Percentiles rank a stretch among this genome's conserved stretches.
Evolutionary conservation across 345 rosid genomes (phyloP).

Genomic region (Cardamine occulta): DNA sequence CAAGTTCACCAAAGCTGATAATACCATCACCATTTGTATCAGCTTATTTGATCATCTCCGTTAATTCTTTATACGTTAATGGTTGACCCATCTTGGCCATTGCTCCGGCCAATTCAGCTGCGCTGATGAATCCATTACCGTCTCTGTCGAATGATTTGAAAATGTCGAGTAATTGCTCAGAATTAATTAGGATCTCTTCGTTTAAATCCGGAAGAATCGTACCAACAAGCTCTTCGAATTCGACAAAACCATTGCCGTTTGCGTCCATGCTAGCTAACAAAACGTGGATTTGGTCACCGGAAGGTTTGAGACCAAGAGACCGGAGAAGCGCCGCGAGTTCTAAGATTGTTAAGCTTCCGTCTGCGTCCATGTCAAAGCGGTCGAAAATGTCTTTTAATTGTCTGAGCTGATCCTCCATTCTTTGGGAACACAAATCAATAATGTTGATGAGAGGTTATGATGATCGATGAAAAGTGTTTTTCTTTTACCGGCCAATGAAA

Average conservation of each 20-base stretch:
- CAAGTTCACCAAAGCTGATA: slow-evolving; percentile 75
- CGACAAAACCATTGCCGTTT: slow-evolving; percentile 76
- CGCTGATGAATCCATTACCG: slow-evolving; percentile 77
- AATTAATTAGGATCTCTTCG: slow-evolving; percentile 58
- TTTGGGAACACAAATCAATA: background rate
- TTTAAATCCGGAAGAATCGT: slow-evolving; percentile 62
- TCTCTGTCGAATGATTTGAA: slow-evolving; percentile 77
- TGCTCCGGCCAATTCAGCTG: slow-evolving; percentile 76
- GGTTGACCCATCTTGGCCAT: slow-evolving; percentile 96
- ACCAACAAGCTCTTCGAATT: slow-evolving; percentile 76
- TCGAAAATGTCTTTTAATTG: slow-evolving; percentile 66
- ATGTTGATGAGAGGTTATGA: background rate
- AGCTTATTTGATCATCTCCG: slow-evolving; percentile 81
- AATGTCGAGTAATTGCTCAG: slow-evolving; percentile 60
- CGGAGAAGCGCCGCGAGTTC: slow-evolving; percentile 88
- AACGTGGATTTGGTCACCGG: slow-evolving; percentile 73
- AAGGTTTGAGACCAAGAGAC: slow-evolving; percentile 75
- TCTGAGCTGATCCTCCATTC: slow-evolving; percentile 50
- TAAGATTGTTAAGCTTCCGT: slow-evolving; percentile 87
- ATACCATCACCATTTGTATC: slow-evolving; percentile 82
- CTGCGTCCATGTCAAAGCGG: slow-evolving; percentile 85
- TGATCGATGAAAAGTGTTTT: background rate
- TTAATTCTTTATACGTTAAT: slow-evolving; percentile 65
- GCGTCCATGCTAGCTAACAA: slow-evolving; percentile 76
- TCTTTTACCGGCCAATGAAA: background rate